phyloP scores from a whole-genome alignment of 805 yeast genomes.

The Candida xyloterini region DNA sequence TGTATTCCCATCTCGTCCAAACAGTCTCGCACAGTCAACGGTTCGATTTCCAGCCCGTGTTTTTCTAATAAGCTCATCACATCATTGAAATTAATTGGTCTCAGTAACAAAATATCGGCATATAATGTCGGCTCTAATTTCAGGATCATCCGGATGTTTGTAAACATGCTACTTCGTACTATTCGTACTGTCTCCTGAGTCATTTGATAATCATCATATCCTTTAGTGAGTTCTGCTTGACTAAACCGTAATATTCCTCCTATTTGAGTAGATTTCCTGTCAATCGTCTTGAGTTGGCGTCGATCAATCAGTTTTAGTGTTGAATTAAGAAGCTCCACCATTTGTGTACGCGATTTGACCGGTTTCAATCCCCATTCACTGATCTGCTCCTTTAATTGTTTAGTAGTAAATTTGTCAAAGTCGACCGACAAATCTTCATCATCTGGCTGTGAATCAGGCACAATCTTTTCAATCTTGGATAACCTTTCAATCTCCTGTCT shows the following conservation, averaged over 20 bases:
- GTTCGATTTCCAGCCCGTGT: slow-evolving; percentile 22
- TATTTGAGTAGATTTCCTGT: slow-evolving; percentile 4
- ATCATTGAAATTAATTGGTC: slow-evolving; percentile 25
- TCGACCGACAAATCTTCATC: slow-evolving; percentile 8
- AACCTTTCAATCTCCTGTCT: slow-evolving; percentile 14
- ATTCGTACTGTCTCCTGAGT: slow-evolving; percentile 10
- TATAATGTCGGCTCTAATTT: slow-evolving; percentile 15
- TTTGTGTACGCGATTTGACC: slow-evolving; percentile 30
- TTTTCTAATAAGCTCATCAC: slow-evolving; percentile 16
- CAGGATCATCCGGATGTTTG: slow-evolving; percentile 20
- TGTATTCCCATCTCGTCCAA: slow-evolving; percentile 31
- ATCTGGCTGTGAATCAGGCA: slow-evolving; percentile 22
- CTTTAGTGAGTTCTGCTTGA: slow-evolving; percentile 15
- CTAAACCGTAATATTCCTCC: slow-evolving; percentile 13
- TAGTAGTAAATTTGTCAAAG: slow-evolving; percentile 17
- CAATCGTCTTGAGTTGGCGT: slow-evolving; percentile 9
- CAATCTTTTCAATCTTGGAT: slow-evolving; percentile 10
- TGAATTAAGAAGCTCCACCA: slow-evolving; percentile 32
- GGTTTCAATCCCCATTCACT: slow-evolving; percentile 40
- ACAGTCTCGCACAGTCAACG: slow-evolving; percentile 20
- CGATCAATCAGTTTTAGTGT: slow-evolving; percentile 22
- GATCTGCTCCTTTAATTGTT: slow-evolving; percentile 26
- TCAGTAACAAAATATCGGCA: slow-evolving; percentile 20
- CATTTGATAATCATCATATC: slow-evolving; percentile 11
- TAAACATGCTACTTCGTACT: slow-evolving; percentile 13